Percentiles rank a stretch among this genome's conserved stretches.
Conservation (phyloP, 768 basidiomycete species). For the Lentinula aciculospora region DNA sequence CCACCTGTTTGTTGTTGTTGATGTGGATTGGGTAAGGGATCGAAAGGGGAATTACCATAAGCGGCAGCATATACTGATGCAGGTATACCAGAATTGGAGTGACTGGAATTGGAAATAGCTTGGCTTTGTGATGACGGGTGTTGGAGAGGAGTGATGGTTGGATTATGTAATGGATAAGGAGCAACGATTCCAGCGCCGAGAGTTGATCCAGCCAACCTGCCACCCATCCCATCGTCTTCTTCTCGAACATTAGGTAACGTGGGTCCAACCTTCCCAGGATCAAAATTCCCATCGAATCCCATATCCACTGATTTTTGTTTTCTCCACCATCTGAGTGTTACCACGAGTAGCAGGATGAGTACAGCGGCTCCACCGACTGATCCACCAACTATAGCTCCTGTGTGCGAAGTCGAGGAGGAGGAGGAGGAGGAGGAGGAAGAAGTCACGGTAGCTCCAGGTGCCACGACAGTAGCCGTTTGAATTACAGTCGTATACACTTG, state of each 20-base stretch:
- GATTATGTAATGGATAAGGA: conserved; percentile 4
- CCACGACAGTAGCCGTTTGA: not conserved
- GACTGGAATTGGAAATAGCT: not conserved
- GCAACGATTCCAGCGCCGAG: conserved; percentile 2
- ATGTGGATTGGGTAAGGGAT: not conserved
- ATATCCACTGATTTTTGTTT: not conserved
- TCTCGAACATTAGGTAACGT: not conserved
- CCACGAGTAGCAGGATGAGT: not conserved
- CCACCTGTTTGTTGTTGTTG: too few species aligned
- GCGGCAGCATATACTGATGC: conserved; percentile 2
- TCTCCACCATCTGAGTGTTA: not conserved
- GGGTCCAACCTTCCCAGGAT: conserved; percentile 1
- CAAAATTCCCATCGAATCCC: conserved; percentile 4
- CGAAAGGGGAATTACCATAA: not conserved
- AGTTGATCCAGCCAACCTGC: not conserved
- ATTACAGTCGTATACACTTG: not conserved
- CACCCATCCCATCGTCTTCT: conserved; percentile 1
- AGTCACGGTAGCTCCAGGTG: not conserved
- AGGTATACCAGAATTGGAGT: not conserved
- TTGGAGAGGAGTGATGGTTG: not conserved
- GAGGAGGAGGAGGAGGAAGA: not conserved
- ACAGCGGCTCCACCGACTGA: not conserved
- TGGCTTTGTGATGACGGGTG: not conserved
- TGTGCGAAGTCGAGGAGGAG: not conserved
- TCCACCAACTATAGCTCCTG: conserved; percentile 1